A percentile compares a stretch with the other conserved stretches of the same genome.
phyloP scores from a whole-genome alignment of 1,284 basidiomycete species.

The Phenoliferia sp. region DNA sequence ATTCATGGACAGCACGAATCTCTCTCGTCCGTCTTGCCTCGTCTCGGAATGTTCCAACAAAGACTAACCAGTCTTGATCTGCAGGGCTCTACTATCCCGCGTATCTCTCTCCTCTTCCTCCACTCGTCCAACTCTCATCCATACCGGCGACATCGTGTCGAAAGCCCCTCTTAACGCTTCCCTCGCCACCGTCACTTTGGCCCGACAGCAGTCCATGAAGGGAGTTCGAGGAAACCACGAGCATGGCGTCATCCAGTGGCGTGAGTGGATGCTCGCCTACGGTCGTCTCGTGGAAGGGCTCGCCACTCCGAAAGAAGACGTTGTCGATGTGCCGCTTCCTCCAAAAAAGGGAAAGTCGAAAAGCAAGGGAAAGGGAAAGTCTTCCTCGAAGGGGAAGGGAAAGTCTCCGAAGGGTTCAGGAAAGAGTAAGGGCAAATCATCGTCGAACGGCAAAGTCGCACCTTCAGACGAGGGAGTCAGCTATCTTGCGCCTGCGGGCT shows the following conservation, averaged over 20 bases:
- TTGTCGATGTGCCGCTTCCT: neutral
- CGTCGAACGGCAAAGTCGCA: no score
- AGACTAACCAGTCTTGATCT: constrained; percentile 69
- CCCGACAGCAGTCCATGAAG: constrained; percentile 50
- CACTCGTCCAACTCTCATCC: constrained; percentile 54
- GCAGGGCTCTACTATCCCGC: constrained; percentile 49
- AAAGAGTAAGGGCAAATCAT: no score
- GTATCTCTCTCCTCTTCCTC: constrained; percentile 58
- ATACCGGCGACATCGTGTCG: constrained; percentile 72
- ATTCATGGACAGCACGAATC: constrained; percentile 57
- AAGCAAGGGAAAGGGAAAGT: no score
- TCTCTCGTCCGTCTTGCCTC: neutral
- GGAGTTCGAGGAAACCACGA: constrained; percentile 90
- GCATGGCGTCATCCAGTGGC: constrained; percentile 79
- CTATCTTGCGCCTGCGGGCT: no score
- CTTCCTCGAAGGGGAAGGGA: no score
- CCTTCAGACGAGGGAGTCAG: no score
- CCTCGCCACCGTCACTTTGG: constrained; percentile 56
- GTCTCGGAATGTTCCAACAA: constrained; percentile 49
- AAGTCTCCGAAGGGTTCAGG: neutral
- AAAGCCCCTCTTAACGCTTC: constrained; percentile 57
- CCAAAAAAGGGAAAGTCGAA: neutral
- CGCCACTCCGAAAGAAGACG: neutral
- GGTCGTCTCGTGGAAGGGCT: constrained; percentile 6
- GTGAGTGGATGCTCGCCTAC: constrained; percentile 59